Evolutionary conservation across 2,329 filamentous ascomycete genomes (phyloP).

Genomic region (Davidsoniella australis): DNA sequence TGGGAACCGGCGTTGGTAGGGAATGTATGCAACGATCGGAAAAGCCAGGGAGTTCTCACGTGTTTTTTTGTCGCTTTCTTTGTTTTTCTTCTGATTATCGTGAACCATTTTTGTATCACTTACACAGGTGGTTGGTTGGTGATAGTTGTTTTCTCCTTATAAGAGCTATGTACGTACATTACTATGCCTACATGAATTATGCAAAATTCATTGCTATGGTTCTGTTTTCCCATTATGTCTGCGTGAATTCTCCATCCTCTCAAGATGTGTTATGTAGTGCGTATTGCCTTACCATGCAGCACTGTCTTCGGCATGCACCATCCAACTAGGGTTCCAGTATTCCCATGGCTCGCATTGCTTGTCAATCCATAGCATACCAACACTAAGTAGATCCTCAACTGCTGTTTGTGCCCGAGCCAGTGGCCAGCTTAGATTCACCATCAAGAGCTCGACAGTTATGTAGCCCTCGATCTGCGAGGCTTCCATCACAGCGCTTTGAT

Average conservation of each 20-base stretch:
- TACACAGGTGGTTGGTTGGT: not conserved
- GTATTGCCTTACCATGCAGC: not conserved
- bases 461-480: constrained; percentile 80
- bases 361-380: constrained; percentile 90
- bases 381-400: constrained; percentile 73
- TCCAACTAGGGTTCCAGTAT: constrained; percentile 79
- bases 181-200: not conserved
- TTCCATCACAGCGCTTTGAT: constrained; percentile 84
- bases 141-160: too few relatives aligned
- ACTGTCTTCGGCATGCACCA: constrained; percentile 26
- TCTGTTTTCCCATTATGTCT: constrained; percentile 1
- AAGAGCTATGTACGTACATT: not conserved
- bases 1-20: too few relatives aligned
- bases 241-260: not conserved
- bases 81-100: too few relatives aligned
- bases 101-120: too few relatives aligned
- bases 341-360: constrained; percentile 64
- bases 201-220: not conserved
- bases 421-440: constrained; percentile 74
- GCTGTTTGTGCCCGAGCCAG: constrained; percentile 71
- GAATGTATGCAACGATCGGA: too few relatives aligned
- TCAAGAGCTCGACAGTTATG: constrained; percentile 77
- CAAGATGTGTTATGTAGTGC: not conserved
- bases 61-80: not conserved
- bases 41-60: too few relatives aligned